Percentiles rank a stretch among this genome's conserved stretches.
Conservation (phyloP, 192 early-diverging fungal genomes). For the Linderina pennispora region DNA sequence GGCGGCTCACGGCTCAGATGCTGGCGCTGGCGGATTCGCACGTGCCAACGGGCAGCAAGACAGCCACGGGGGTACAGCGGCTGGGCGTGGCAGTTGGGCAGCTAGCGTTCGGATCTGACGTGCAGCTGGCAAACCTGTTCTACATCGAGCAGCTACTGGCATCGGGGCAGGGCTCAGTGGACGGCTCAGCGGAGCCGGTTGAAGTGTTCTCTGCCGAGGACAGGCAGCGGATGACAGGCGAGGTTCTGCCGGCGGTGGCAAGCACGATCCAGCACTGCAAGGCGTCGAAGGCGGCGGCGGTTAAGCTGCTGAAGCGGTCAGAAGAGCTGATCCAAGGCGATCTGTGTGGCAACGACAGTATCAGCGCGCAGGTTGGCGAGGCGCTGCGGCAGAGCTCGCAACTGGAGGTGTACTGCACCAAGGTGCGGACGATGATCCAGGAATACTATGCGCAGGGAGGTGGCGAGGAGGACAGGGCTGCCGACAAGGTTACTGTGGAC, state of each 20-base stretch:
- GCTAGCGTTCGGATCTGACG: conserved; percentile 63
- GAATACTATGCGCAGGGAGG: conserved; percentile 3
- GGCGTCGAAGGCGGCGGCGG: conserved; percentile 53
- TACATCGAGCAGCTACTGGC: conserved; percentile 31
- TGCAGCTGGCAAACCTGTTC: conserved; percentile 53
- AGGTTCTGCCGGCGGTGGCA: conserved; percentile 35
- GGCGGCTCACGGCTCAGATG: conserved; percentile 60
- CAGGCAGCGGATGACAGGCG: conserved; percentile 8
- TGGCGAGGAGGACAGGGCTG: not conserved
- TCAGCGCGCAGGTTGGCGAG: conserved; percentile 7
- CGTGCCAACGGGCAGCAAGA: conserved; percentile 41
- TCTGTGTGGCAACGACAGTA: not conserved
- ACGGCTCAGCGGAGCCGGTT: not conserved
- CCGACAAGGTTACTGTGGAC: conserved; percentile 1
- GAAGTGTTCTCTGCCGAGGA: conserved; percentile 8
- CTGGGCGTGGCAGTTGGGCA: conserved; percentile 46
- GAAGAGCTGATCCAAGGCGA: conserved; percentile 46
- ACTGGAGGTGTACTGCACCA: conserved; percentile 14
- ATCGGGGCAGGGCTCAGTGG: not conserved
- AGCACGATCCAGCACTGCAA: conserved; percentile 32
- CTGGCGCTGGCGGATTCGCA: conserved; percentile 61
- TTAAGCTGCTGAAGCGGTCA: conserved; percentile 61
- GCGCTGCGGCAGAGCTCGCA: conserved; percentile 8
- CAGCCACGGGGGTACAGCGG: conserved; percentile 47
- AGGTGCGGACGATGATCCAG: conserved; percentile 12